phyloP scores from a whole-genome alignment of 768 basidiomycete genomes.

The Pulveroboletus sp. region DNA sequence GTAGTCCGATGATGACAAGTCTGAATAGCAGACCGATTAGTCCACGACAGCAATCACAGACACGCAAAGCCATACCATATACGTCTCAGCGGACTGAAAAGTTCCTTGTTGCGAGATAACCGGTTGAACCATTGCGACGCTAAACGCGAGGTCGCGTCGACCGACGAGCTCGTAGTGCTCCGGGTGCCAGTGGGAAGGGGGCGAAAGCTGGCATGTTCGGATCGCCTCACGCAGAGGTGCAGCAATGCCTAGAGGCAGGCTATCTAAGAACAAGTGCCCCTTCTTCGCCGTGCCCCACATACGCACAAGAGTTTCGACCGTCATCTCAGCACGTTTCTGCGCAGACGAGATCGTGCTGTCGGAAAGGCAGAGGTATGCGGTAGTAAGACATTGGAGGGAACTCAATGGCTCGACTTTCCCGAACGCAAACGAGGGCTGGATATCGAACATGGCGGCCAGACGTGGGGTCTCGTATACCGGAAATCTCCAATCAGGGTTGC shows the following conservation, averaged over 20 bases:
- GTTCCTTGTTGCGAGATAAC: constrained; percentile 25
- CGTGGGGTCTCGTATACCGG: constrained; percentile 42
- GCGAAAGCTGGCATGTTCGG: constrained; percentile 76
- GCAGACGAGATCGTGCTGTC: constrained; percentile 47
- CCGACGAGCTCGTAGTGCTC: constrained; percentile 33
- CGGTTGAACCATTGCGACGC: constrained; percentile 30
- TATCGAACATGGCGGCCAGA: constrained; percentile 46
- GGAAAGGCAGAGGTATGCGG: constrained; percentile 54
- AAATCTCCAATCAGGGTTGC: constrained; percentile 65
- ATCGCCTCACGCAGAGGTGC: constrained; percentile 81
- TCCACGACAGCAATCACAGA: not conserved
- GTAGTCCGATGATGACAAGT: constrained; percentile 46
- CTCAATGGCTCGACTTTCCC: constrained; percentile 57
- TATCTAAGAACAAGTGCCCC: constrained; percentile 46
- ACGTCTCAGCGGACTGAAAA: constrained; percentile 30
- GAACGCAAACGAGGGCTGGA: constrained; percentile 53
- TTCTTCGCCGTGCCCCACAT: constrained; percentile 34
- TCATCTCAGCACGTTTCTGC: constrained; percentile 64
- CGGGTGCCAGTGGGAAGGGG: constrained; percentile 67
- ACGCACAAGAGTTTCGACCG: constrained; percentile 52
- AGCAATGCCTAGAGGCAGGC: constrained; percentile 64
- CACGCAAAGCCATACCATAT: constrained; percentile 21
- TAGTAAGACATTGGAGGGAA: constrained; percentile 49
- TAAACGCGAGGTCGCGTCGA: constrained; percentile 30
- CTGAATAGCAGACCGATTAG: constrained; percentile 32